Conservation (phyloP, 441 rosid species). For the Populus trichocarpa region DNA sequence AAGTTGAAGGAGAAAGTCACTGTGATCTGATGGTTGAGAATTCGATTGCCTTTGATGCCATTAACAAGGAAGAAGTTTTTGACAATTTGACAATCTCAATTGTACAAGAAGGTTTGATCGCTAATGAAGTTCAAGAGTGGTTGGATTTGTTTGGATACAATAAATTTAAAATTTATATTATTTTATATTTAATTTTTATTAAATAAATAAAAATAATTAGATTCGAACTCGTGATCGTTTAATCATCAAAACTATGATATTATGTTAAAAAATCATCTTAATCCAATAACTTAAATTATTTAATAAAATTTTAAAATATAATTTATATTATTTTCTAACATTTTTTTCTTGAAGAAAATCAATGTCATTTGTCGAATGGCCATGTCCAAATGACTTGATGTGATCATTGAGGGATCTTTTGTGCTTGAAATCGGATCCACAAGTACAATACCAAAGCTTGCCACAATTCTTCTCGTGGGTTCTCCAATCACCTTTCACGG, state of each 20-base stretch:
- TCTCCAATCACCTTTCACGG: slow-evolving; percentile 98
- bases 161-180: too few species aligned
- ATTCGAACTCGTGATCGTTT: too few species aligned
- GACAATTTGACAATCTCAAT: too few species aligned
- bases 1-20: background rate
- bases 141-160: too few species aligned
- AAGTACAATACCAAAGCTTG: slow-evolving; percentile 90
- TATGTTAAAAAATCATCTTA: too few species aligned
- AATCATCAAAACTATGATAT: too few species aligned
- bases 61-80: slow-evolving; percentile 4
- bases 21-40: slow-evolving; percentile 2
- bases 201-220: too few species aligned
- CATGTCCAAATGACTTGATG: slow-evolving; percentile 76
- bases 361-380: slow-evolving; percentile 72
- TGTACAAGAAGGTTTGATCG: too few species aligned
- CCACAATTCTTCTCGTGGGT: slow-evolving; percentile 99
- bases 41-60: slow-evolving; percentile 35
- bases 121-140: too few species aligned
- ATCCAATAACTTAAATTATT: too few species aligned
- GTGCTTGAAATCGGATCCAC: slow-evolving; percentile 97
- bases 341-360: slow-evolving; percentile 64
- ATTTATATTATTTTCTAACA: slow-evolving; percentile 3
- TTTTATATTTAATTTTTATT: too few species aligned
- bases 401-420: slow-evolving; percentile 96
- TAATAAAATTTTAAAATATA: too few species aligned